These are phyloP conservation scores for Suhomyces faveliae DNA, from an alignment of 805 yeast species.

Conservation along the genomic window DNA sequence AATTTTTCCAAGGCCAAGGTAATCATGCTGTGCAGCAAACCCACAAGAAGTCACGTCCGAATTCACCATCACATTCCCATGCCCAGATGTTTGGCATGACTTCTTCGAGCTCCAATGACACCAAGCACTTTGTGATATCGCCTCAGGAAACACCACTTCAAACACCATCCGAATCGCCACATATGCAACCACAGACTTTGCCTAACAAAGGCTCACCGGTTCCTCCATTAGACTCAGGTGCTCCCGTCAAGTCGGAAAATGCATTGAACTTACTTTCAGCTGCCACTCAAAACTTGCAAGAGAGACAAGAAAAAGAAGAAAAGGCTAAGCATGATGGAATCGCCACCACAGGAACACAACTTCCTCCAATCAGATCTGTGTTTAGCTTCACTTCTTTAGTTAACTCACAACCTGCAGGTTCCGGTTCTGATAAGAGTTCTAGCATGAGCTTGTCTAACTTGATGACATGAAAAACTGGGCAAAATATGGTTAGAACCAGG, in stretches of 20 bases:
- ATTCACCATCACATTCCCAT: constrained; percentile 36
- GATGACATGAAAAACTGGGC: not conserved
- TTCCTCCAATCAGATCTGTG: constrained; percentile 43
- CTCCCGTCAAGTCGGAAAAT: constrained; percentile 7
- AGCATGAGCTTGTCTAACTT: constrained; percentile 10
- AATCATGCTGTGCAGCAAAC: constrained; percentile 8
- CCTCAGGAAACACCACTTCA: constrained; percentile 50
- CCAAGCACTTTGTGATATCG: constrained; percentile 15
- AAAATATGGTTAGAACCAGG: not conserved
- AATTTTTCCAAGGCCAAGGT: constrained; percentile 25
- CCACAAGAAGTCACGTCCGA: constrained; percentile 47
- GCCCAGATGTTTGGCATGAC: constrained; percentile 5
- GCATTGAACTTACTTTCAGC: constrained; percentile 23
- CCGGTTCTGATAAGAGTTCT: constrained; percentile 2
- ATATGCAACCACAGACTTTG: constrained; percentile 27
- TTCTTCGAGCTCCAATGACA: constrained; percentile 1
- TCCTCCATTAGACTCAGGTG: not conserved
- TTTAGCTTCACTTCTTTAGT: constrained; percentile 24
- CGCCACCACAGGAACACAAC: constrained; percentile 39
- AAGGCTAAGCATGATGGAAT: constrained; percentile 20
- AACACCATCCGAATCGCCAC: constrained; percentile 52
- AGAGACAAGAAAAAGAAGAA: constrained; percentile 15
- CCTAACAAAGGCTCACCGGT: constrained; percentile 1
- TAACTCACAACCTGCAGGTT: constrained; percentile 7
- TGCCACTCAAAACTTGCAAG: constrained; percentile 25